Conservation (phyloP, 148 eudicot species). For the Tetragonia tetragonoides region DNA sequence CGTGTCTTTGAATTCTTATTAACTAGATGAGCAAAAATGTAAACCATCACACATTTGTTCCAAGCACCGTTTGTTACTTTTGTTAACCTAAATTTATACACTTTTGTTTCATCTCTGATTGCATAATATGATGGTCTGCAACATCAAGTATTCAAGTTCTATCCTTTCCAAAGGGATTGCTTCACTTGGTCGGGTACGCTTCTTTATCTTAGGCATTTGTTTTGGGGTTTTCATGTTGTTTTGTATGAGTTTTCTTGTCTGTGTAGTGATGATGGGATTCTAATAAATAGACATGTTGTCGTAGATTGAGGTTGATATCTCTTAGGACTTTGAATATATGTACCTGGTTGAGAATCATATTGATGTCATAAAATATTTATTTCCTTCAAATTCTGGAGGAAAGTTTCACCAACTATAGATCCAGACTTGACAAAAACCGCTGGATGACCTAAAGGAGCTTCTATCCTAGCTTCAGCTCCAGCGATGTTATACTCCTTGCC, state of each 20-base stretch:
- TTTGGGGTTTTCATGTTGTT: not conserved
- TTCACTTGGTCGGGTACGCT: too few relatives aligned
- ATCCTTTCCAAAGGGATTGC: too few relatives aligned
- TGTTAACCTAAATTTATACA: too few relatives aligned
- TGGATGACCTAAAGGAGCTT: slow-evolving; percentile 84
- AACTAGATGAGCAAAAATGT: too few relatives aligned
- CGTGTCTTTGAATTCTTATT: too few relatives aligned
- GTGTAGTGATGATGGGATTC: not conserved
- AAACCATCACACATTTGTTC: too few relatives aligned
- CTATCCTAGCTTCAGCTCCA: slow-evolving; percentile 69
- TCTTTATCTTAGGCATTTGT: too few relatives aligned
- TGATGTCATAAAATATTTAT: slow-evolving; percentile 31
- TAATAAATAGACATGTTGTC: not conserved
- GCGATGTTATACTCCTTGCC: slow-evolving; percentile 48
- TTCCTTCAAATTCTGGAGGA: slow-evolving; percentile 55
- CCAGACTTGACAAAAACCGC: slow-evolving; percentile 81
- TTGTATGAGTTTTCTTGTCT: not conserved
- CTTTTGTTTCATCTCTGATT: too few relatives aligned
- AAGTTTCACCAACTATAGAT: slow-evolving; percentile 66
- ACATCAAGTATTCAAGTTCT: too few relatives aligned
- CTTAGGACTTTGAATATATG: not conserved
- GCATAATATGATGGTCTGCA: too few relatives aligned
- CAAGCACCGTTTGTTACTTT: too few relatives aligned
- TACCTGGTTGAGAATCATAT: not conserved
- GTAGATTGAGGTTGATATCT: not conserved